phyloP scores from a whole-genome alignment of 495 filamentous ascomycete genomes.

The Aeminium ludgeri region DNA sequence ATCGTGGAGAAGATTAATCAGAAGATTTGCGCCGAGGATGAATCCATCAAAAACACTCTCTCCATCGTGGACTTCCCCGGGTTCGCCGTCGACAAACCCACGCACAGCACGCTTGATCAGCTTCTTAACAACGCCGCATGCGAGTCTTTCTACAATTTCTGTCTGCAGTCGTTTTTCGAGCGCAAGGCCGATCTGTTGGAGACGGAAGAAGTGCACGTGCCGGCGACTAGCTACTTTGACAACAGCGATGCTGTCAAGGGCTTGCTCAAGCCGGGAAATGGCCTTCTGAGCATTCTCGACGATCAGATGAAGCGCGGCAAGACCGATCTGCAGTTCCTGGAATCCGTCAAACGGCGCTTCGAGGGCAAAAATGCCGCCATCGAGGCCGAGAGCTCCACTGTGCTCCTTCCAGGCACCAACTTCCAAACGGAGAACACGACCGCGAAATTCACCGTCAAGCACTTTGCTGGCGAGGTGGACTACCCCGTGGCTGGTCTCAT shows the following conservation, averaged over 20 bases:
- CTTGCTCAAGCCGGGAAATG: constrained; percentile 79
- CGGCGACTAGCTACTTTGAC: constrained; percentile 90
- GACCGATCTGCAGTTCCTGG: constrained; percentile 74
- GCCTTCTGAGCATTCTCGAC: constrained; percentile 81
- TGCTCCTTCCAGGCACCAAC: constrained; percentile 59
- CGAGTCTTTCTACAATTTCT: constrained; percentile 82
- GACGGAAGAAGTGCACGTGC: constrained; percentile 74
- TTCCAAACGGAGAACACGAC: constrained; percentile 62
- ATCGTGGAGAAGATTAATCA: constrained; percentile 88
- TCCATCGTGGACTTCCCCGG: constrained; percentile 94
- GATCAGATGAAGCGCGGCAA: constrained; percentile 83
- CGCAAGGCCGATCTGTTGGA: constrained; percentile 80
- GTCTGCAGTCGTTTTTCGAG: constrained; percentile 89
- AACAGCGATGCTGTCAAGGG: constrained; percentile 87
- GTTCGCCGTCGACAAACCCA: constrained; percentile 67
- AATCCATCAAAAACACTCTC: constrained; percentile 78
- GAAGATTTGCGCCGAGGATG: constrained; percentile 70
- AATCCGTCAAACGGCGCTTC: constrained; percentile 80
- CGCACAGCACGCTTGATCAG: constrained; percentile 76
- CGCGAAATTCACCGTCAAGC: constrained; percentile 73
- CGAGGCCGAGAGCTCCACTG: constrained; percentile 38
- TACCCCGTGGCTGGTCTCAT: constrained; percentile 71
- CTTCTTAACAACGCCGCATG: constrained; percentile 86
- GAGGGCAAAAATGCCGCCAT: constrained; percentile 89
- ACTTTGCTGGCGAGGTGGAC: constrained; percentile 94